These are phyloP conservation scores for Thermochaetoides thermophila DNA, from an alignment of 495 filamentous ascomycete species.

Conservation along the genomic window DNA sequence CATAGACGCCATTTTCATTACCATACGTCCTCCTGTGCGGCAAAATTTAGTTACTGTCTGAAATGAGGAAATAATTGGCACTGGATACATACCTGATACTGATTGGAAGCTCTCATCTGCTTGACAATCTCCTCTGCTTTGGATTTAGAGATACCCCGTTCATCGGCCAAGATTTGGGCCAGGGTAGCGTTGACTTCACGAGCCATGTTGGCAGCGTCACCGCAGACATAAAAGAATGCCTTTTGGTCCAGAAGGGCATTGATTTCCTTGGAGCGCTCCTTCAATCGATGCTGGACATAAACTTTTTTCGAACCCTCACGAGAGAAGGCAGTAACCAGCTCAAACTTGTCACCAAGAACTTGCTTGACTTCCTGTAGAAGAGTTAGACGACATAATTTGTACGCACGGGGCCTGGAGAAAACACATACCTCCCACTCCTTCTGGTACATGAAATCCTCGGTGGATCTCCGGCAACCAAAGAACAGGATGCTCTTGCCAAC, in stretches of 20 bases:
- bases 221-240: conserved; percentile 96
- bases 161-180: conserved; percentile 66
- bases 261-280: conserved; percentile 68
- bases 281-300: conserved; percentile 88
- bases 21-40: conserved; percentile 67
- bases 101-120: conserved; percentile 79
- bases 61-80: not conserved
- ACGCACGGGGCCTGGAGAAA: too few relatives aligned
- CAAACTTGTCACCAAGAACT: conserved; percentile 71
- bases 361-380: conserved; percentile 55
- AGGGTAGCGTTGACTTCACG: conserved; percentile 84
- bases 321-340: conserved; percentile 85
- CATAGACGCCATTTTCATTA: too few relatives aligned
- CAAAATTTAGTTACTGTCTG: conserved; percentile 11
- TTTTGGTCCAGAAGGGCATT: conserved; percentile 76
- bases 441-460: conserved; percentile 85
- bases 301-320: conserved; percentile 75
- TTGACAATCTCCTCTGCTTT: conserved; percentile 95
- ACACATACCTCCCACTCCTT: conserved; percentile 81
- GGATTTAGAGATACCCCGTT: conserved; percentile 63
- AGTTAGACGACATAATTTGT: too few relatives aligned
- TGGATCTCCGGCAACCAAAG: conserved; percentile 75
- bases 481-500: conserved; percentile 88
- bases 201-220: conserved; percentile 97
- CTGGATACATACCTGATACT: conserved; percentile 63